Conservation (phyloP, 2,329 filamentous ascomycete species). For the Aspergillus sp. region DNA sequence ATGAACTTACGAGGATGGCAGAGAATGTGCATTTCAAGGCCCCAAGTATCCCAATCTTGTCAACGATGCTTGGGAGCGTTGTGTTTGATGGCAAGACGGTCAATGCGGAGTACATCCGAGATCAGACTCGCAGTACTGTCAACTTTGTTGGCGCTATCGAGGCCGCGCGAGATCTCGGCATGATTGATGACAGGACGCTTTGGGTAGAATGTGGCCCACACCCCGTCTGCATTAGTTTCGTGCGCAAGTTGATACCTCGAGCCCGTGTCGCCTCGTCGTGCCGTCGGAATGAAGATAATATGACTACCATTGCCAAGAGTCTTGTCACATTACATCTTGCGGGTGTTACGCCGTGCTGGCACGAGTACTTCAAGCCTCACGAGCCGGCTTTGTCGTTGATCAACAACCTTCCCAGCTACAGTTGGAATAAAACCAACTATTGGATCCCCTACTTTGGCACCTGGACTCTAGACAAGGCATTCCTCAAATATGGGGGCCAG, state of each 20-base stretch:
- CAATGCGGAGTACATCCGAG: slow-evolving; percentile 62
- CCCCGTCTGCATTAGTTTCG: slow-evolving; percentile 66
- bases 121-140: slow-evolving; percentile 67
- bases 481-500: background rate
- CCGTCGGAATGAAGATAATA: slow-evolving; percentile 61
- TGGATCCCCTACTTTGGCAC: slow-evolving; percentile 71
- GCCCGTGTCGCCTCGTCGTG: slow-evolving; percentile 61
- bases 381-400: slow-evolving; percentile 59
- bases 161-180: slow-evolving; percentile 51
- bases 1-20: slow-evolving; percentile 13
- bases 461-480: slow-evolving; percentile 67
- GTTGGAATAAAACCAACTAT: slow-evolving; percentile 70
- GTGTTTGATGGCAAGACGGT: slow-evolving; percentile 59
- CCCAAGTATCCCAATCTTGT: slow-evolving; percentile 64
- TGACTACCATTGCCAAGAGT: slow-evolving; percentile 64
- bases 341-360: slow-evolving; percentile 67
- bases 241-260: slow-evolving; percentile 60
- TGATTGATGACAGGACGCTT: slow-evolving; percentile 62
- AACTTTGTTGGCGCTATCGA: slow-evolving; percentile 66
- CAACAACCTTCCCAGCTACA: slow-evolving; percentile 63
- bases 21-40: slow-evolving; percentile 53
- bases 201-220: slow-evolving; percentile 76
- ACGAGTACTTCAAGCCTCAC: slow-evolving; percentile 66
- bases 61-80: slow-evolving; percentile 61
- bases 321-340: slow-evolving; percentile 57